Base-by-base conservation (phyloP, 108 stramenopile genomes). In the Pseudonitzschia multiseries region DNA sequence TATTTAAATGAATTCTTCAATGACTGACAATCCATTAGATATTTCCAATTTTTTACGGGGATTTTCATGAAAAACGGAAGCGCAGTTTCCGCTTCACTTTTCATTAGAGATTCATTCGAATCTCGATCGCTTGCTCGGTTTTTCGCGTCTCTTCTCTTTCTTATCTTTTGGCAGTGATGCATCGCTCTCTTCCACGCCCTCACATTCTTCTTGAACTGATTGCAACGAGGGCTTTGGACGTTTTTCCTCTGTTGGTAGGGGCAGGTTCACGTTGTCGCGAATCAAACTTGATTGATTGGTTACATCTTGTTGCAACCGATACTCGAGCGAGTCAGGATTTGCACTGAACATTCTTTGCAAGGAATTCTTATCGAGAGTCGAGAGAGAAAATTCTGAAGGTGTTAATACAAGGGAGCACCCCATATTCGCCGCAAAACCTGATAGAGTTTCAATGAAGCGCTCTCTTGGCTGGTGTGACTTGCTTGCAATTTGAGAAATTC, bases 401-500 rank as follows among this genome's bases (percentile, higher is more conserved):
- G 69, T 10, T 14, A 27, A 50, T 44, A 79, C 77, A 21, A 87
- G 57, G 2, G 29, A 26, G 76, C 81, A 89, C 28, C 79, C 53
- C 83, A 92, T 88, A 40, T 69, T 72, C 48, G 59, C 72, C 13
- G 88, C 91, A 85, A 94, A 88, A 0, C 33, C 54, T 61, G 83
- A 75, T 36, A 94, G 70, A 56, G 84, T 82, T 61, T 92, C 91
- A 14, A 94, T 67, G 42, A 92, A 90, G 20, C 86, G 68, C 64
- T 94, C 91, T 46, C 68, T 62, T 8, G 93, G 89, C 22, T 90
- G 72, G 60, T 88, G 88, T 20, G 81, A 78, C 69, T 89, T 79
- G 66, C 86, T 84, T 13, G 71, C 81, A 44, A 94, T 76, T 13
- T 78, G 67, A 21, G 79, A 43, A 4, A 94, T 46, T 14, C 71